A percentile compares a stretch with the other conserved stretches of the same genome.
These are phyloP conservation scores for Solidago caesia DNA, from an alignment of 129 eudicot species.

Conservation along the genomic window DNA sequence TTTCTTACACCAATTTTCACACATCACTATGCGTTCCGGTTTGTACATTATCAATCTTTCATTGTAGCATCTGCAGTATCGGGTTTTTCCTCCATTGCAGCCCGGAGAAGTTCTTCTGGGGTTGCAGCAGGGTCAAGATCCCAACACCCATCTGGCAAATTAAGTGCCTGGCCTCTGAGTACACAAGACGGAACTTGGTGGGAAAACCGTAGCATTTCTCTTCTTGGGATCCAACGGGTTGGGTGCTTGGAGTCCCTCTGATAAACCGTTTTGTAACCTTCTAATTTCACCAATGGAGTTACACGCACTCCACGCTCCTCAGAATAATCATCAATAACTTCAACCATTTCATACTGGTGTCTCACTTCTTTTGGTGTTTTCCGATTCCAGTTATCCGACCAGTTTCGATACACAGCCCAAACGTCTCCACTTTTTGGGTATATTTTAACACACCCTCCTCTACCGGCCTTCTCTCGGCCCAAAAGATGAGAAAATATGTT, in stretches of 20 bases:
- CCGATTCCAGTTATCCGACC: slow-evolving; percentile 79
- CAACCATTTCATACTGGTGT: slow-evolving; percentile 89
- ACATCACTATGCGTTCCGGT: slow-evolving; percentile 28
- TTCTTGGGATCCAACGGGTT: slow-evolving; percentile 63
- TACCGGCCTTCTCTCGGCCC: slow-evolving; percentile 79
- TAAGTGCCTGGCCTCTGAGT: slow-evolving; percentile 54
- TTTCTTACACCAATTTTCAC: slow-evolving; percentile 21
- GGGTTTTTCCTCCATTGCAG: slow-evolving; percentile 34
- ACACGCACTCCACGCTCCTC: slow-evolving; percentile 81
- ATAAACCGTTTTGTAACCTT: slow-evolving; percentile 88
- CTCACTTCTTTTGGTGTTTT: slow-evolving; percentile 49
- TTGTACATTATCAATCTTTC: slow-evolving; percentile 36
- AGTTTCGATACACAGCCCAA: slow-evolving; percentile 90
- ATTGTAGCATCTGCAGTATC: slow-evolving; percentile 10
- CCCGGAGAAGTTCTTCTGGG: slow-evolving; percentile 79
- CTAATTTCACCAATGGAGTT: slow-evolving; percentile 61
- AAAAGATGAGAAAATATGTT: slow-evolving; percentile 94
- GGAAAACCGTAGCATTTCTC: slow-evolving; percentile 95
- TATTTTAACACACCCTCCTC: slow-evolving; percentile 77
- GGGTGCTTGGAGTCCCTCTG: slow-evolving; percentile 53
- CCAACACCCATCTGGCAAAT: slow-evolving; percentile 96
- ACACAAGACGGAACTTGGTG: slow-evolving; percentile 91
- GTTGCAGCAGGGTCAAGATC: slow-evolving; percentile 99
- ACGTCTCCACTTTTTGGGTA: slow-evolving; percentile 87
- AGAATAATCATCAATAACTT: slow-evolving; percentile 80